These are phyloP conservation scores for Gaeumannomyces sp. DNA, from an alignment of 2,329 filamentous ascomycete species.

Conservation along the genomic window DNA sequence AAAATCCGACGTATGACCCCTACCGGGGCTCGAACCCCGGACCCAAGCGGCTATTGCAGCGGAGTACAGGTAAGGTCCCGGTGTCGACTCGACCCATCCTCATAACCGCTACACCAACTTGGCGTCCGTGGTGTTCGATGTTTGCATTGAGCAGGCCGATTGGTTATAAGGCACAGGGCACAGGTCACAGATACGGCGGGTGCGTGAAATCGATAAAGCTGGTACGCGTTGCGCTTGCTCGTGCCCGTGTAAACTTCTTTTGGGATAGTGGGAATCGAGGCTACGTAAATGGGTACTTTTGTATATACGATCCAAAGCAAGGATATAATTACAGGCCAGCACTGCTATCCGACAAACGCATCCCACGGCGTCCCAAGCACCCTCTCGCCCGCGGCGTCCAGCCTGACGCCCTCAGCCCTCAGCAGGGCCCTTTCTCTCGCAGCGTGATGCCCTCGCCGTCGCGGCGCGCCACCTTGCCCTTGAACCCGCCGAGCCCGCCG, in stretches of 20 bases:
- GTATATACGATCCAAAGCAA: no score
- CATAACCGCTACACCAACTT: constrained; percentile 1
- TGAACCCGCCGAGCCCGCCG: constrained; percentile 65
- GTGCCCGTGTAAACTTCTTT: no score
- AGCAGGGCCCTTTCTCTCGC: constrained; percentile 58
- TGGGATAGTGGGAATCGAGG: no score
- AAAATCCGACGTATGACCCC: not conserved
- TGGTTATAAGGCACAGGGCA: not conserved
- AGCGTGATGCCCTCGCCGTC: constrained; percentile 57
- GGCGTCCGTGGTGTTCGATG: not conserved
- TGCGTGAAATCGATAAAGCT: no score
- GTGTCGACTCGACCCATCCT: not conserved
- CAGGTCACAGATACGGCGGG: no score
- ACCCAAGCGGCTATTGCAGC: no score
- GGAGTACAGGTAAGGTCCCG: no score
- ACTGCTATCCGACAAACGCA: not conserved
- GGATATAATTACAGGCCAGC: no score
- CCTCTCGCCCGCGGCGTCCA: constrained; percentile 50
- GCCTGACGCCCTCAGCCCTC: constrained; percentile 56
- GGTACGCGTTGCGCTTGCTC: no score
- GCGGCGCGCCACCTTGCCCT: constrained; percentile 54
- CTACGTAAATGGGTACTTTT: no score
- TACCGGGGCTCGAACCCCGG: no score
- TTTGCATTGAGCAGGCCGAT: not conserved
- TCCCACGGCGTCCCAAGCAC: constrained; percentile 50